phyloP scores from a whole-genome alignment of 352 stramenopile genomes.

The Peronospora destructor region DNA sequence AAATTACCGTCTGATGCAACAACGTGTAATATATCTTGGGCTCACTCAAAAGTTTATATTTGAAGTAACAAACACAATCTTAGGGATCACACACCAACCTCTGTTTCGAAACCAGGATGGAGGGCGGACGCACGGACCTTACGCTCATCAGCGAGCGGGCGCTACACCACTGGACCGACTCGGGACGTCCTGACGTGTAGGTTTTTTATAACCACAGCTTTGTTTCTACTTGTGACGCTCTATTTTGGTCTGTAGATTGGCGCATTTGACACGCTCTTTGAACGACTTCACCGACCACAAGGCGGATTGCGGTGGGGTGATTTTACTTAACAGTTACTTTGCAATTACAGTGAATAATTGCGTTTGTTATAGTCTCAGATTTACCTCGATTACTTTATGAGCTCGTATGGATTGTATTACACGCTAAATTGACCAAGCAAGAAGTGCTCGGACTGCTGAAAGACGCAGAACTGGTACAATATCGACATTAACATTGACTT shows the following conservation, averaged over 20 bases:
- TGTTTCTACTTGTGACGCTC: neutral
- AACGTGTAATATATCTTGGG: too few species aligned
- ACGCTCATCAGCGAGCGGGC: slow-evolving; percentile 47
- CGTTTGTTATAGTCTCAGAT: slow-evolving; percentile 14
- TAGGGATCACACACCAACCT: slow-evolving; percentile 3
- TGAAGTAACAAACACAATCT: neutral
- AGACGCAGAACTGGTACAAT: slow-evolving; percentile 46
- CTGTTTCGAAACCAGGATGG: slow-evolving; percentile 19
- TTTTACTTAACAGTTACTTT: neutral
- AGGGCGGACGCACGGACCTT: slow-evolving; percentile 19
- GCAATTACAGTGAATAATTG: neutral
- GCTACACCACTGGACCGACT: slow-evolving; percentile 61
- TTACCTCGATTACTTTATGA: slow-evolving; percentile 70
- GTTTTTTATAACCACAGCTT: slow-evolving; percentile 19
- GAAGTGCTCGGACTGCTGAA: slow-evolving; percentile 67
- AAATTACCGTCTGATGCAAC: neutral
- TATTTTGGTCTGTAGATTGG: slow-evolving; percentile 23
- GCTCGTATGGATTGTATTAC: slow-evolving; percentile 66
- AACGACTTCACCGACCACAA: slow-evolving; percentile 26
- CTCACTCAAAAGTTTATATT: too few species aligned
- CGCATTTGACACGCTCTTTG: slow-evolving; percentile 35
- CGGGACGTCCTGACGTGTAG: slow-evolving; percentile 49
- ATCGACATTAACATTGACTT: neutral
- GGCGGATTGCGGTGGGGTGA: slow-evolving; percentile 11
- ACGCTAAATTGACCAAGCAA: slow-evolving; percentile 62